Percentiles rank a stretch among this genome's conserved stretches.
Evolutionary conservation across 2,329 filamentous ascomycete species (phyloP).

Genomic region (Aspergillus brasiliensis): DNA sequence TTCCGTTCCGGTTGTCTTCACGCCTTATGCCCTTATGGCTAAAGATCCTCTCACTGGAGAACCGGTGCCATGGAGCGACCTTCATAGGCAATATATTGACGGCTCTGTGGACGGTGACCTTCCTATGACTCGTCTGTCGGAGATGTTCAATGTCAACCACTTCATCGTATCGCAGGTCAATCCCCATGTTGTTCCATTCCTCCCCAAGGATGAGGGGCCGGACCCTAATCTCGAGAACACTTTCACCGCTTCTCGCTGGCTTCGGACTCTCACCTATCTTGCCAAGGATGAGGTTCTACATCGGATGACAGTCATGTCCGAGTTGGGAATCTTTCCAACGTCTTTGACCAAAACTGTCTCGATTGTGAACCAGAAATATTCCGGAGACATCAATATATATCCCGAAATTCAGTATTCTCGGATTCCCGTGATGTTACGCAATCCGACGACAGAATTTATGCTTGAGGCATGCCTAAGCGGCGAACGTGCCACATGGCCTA

Average conservation of each 20-base stretch:
- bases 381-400: constrained; percentile 91
- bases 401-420: constrained; percentile 75
- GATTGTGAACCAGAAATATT: constrained; percentile 86
- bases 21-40: constrained; percentile 73
- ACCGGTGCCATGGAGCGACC: constrained; percentile 80
- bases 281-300: constrained; percentile 80
- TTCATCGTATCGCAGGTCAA: constrained; percentile 98
- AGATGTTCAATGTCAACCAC: constrained; percentile 98
- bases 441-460: constrained; percentile 88
- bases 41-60: constrained; percentile 82
- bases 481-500: constrained; percentile 89
- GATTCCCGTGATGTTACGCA: constrained; percentile 75
- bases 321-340: constrained; percentile 79
- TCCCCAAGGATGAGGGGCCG: constrained; percentile 69
- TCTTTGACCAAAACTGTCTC: constrained; percentile 75
- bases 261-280: constrained; percentile 68
- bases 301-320: constrained; percentile 75
- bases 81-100: constrained; percentile 85
- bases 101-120: constrained; percentile 94
- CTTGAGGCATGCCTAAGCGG: constrained; percentile 72
- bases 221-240: constrained; percentile 32
- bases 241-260: constrained; percentile 53
- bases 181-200: constrained; percentile 86
- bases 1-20: constrained; percentile 85
- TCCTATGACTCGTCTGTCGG: constrained; percentile 83